Conservation (phyloP, 805 yeast genomes). For the Spathaspora hagerdaliae region DNA sequence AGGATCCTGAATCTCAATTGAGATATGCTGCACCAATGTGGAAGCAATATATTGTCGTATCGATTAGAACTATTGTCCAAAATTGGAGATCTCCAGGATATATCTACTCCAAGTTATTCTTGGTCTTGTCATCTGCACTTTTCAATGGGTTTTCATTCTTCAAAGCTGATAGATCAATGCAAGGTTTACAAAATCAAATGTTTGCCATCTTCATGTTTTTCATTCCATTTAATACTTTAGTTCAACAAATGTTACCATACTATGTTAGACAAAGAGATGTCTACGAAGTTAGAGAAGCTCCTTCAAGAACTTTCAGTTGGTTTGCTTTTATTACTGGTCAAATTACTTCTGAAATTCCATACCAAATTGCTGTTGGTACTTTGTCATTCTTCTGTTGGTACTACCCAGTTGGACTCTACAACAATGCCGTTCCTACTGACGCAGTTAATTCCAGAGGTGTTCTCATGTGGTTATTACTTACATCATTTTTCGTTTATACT, state of each 20-base stretch:
- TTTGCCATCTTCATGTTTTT: conserved; percentile 45
- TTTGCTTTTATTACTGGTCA: conserved; percentile 42
- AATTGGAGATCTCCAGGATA: conserved; percentile 30
- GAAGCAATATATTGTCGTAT: conserved; percentile 27
- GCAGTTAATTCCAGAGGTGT: conserved; percentile 34
- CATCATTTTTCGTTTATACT: conserved; percentile 22
- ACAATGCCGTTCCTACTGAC: conserved; percentile 51
- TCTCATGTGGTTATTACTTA: conserved; percentile 31
- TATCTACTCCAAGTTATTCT: conserved; percentile 48
- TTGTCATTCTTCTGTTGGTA: conserved; percentile 45
- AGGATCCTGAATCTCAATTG: conserved; percentile 12
- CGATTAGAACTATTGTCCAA: conserved; percentile 21
- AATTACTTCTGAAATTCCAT: conserved; percentile 43
- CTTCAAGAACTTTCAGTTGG: conserved; percentile 11
- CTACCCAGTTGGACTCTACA: conserved; percentile 51
- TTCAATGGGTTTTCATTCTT: conserved; percentile 67
- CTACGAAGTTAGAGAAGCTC: conserved; percentile 44
- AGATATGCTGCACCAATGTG: conserved; percentile 15
- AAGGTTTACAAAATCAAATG: conserved; percentile 64
- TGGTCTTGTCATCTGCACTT: conserved; percentile 42
- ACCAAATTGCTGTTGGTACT: conserved; percentile 44
- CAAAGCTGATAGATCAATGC: conserved; percentile 56
- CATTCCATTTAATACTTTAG: conserved; percentile 36
- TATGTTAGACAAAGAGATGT: conserved; percentile 42
- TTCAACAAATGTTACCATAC: conserved; percentile 40